Base-by-base conservation (phyloP, 371 early-diverging fungal genomes). In the Mortierella sp. region DNA sequence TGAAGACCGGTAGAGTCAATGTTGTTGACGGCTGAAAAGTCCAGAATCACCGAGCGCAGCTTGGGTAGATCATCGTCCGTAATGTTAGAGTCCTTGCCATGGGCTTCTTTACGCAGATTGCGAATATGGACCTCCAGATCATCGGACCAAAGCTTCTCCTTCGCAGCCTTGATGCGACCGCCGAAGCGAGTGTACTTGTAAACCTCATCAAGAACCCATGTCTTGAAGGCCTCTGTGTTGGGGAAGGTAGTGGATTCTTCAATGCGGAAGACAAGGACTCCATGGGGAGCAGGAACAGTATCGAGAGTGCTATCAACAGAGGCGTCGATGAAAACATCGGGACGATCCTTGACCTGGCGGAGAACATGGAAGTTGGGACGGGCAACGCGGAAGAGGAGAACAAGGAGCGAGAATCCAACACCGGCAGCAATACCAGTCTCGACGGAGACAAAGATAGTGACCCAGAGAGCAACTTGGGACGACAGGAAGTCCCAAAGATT, bases 1-100 rank as follows among this genome's bases (percentile, higher is more conserved):
- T 94, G 94, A 50, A 91, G 72, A 30, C 93, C 95, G 1, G 94
- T 90, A 28, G 88, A 85, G 60, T 96, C 96, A 68, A 95, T 85
- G 32, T 84, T 80, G 54, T 91, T 90, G 14, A 94, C 94, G 12
- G 88, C 88, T 1, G 91, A 83, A 50, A 96, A 84, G 70, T 95
- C 95, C n/a, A 96, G 80, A 21, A 96, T 76, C 23, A 96, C 66
- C 0, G 95, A 90, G 6, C 86, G 82, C 14, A 94, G 78, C 9
- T 79, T 58, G 2, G 92, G 91, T 24, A 75, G 57, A 27, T 81
- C 71, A 24, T 76, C 62, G 23, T 73, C 72, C 4, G 79, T 70
- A 12, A 70, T 62, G 55, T 54, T 47, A 24, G 70, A 55, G 41
- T 66, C 55, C 4, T 34, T 4, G 3, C 70, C 67, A 23, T 70